Evolutionary conservation across 306 rosid species (phyloP).

Genomic region (Dalbergia oliveri): DNA sequence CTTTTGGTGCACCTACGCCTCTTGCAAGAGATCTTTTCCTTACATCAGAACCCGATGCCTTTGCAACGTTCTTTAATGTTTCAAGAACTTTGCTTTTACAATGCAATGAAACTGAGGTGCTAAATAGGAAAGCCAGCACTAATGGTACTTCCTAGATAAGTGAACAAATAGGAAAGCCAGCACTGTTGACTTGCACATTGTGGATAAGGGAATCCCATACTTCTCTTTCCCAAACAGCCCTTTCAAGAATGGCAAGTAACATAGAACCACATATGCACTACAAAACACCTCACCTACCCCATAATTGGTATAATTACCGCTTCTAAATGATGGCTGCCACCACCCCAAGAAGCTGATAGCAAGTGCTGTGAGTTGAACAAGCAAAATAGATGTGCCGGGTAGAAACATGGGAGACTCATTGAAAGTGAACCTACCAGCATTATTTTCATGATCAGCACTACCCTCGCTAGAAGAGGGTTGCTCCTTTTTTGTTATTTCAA

Average conservation of each 20-base stretch:
- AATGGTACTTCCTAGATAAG: slow-evolving; percentile 13
- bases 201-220: slow-evolving; percentile 66
- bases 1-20: neutral
- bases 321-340: neutral
- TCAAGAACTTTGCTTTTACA: slow-evolving; percentile 1
- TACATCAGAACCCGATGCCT: neutral
- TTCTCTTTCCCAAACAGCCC: slow-evolving; percentile 65
- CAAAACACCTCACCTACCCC: slow-evolving; percentile 59
- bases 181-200: slow-evolving; percentile 48
- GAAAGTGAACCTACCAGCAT: slow-evolving; percentile 55
- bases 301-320: slow-evolving; percentile 31
- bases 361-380: slow-evolving; percentile 58
- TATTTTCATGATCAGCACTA: neutral
- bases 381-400: slow-evolving; percentile 61
- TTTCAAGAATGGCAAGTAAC: slow-evolving; percentile 61
- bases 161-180: slow-evolving; percentile 54
- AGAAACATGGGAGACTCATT: slow-evolving; percentile 64
- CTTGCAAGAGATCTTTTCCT: neutral
- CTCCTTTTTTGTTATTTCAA: slow-evolving; percentile 69
- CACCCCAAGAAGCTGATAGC: slow-evolving; percentile 35
- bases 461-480: slow-evolving; percentile 9
- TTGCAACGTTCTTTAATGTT: slow-evolving; percentile 11
- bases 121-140: neutral
- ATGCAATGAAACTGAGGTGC: neutral
- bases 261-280: slow-evolving; percentile 52